Evolutionary conservation across 257 asterid species (phyloP).

Genomic region (Petunia axillaris): DNA sequence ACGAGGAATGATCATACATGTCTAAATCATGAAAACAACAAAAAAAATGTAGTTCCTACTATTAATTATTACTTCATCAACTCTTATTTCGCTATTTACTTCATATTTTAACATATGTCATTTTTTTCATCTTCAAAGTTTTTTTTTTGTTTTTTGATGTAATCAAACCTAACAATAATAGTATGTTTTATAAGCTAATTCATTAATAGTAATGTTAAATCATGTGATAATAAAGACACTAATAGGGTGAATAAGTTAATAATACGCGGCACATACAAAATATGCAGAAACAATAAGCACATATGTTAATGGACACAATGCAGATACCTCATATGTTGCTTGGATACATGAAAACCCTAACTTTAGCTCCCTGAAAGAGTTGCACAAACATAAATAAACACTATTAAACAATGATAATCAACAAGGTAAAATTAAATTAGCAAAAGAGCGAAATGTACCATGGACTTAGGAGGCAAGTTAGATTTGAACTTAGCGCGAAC

Average conservation of each 20-base stretch:
- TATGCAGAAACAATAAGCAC: not conserved
- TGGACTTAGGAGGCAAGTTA: conserved; percentile 74
- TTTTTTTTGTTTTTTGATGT: not conserved
- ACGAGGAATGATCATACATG: not conserved
- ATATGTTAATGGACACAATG: too few species aligned
- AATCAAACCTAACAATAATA: too few species aligned
- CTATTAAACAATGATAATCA: not conserved
- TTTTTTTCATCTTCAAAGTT: not conserved
- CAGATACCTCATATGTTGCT: conserved; percentile 59
- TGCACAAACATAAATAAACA: not conserved
- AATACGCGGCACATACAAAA: not conserved
- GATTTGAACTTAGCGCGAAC: conserved; percentile 82
- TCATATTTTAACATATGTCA: not conserved
- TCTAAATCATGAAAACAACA: too few species aligned
- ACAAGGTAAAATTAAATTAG: too few species aligned
- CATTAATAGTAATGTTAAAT: too few species aligned
- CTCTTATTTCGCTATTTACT: not conserved
- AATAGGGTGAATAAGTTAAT: too few species aligned
- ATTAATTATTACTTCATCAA: not conserved
- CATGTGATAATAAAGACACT: not conserved
- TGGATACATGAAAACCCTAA: conserved; percentile 77
- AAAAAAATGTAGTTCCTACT: not conserved
- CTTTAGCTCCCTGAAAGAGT: conserved; percentile 58
- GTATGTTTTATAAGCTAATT: too few species aligned
- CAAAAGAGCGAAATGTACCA: conserved; percentile 39